A percentile compares a stretch with the other conserved stretches of the same genome.
phyloP scores from a whole-genome alignment of 2,329 filamentous ascomycete genomes.

The Penicillium sp. region DNA sequence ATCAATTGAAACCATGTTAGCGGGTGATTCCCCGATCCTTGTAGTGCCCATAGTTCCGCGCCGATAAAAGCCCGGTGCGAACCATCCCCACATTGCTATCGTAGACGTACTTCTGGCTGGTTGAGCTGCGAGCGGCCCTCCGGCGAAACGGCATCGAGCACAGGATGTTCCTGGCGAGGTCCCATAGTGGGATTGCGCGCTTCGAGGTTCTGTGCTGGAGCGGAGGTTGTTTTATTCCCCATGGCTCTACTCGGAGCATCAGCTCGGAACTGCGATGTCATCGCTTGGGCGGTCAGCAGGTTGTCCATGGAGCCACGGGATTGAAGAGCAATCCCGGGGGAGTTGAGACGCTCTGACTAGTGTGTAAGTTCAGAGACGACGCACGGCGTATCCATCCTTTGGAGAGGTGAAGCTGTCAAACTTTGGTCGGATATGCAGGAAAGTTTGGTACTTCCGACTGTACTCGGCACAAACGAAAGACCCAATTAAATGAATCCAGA shows the following conservation, averaged over 20 bases:
- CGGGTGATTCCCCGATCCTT: conserved; percentile 1
- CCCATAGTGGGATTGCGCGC: conserved; percentile 20
- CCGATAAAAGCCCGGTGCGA: neutral
- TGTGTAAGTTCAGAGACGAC: conserved; percentile 31
- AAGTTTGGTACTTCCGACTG: neutral
- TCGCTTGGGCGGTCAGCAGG: conserved; percentile 17
- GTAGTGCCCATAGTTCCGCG: neutral
- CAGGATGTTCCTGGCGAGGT: conserved; percentile 23
- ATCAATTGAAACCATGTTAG: conserved; percentile 14
- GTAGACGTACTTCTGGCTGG: neutral
- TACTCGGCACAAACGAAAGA: neutral
- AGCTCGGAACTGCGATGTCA: conserved; percentile 28
- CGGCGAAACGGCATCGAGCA: conserved; percentile 30
- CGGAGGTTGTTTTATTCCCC: conserved; percentile 37
- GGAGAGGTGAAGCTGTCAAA: neutral
- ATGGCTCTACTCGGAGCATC: conserved; percentile 26
- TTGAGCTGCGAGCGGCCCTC: neutral
- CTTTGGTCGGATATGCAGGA: conserved; percentile 5
- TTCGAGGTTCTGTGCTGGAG: conserved; percentile 33
- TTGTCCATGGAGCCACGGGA: conserved; percentile 1
- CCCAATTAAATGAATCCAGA: neutral
- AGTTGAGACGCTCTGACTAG: conserved; percentile 24
- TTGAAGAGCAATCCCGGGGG: conserved; percentile 18
- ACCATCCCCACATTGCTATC: neutral
- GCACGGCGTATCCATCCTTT: conserved; percentile 37